Conservation (phyloP, 176 grass and related monocot species). For the Carex pumila region DNA sequence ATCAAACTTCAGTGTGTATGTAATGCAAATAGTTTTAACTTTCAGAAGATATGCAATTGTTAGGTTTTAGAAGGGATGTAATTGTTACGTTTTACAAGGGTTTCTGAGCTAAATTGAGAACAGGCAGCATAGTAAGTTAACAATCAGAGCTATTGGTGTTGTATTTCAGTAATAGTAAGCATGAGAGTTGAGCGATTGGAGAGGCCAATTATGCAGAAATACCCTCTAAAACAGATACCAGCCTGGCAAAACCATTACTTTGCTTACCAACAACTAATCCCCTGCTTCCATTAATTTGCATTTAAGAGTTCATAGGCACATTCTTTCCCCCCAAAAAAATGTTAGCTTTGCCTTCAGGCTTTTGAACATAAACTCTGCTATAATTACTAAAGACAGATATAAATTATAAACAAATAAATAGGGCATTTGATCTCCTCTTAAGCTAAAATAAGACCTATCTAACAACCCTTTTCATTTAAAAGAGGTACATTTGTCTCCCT, state of each 20-base stretch:
- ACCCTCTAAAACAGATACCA: not conserved
- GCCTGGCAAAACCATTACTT: not conserved
- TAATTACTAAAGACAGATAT: not conserved
- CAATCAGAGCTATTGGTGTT: not conserved
- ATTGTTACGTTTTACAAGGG: not conserved
- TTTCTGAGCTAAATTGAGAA: not conserved
- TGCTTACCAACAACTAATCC: not conserved
- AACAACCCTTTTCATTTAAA: not conserved
- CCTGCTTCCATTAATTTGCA: not conserved
- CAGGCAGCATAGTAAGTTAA: not conserved
- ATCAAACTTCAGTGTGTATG: not conserved
- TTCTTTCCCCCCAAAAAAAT: not conserved
- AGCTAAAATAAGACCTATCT: not conserved
- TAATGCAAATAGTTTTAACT: not conserved
- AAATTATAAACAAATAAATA: not conserved
- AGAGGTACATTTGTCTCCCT: not conserved
- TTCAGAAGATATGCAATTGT: not conserved
- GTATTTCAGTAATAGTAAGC: not conserved
- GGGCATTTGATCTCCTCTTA: not conserved
- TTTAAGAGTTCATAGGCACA: not conserved
- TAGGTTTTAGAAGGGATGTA: not conserved
- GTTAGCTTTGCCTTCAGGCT: not conserved
- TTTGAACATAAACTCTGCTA: not conserved
- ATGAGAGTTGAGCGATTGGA: not conserved
- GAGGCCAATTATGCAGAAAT: not conserved